Evolutionary conservation across 2,329 filamentous ascomycete species (phyloP), one percentile per base, ranked within the genome.

Genomic region (Drechmeria coniospora): DNA sequence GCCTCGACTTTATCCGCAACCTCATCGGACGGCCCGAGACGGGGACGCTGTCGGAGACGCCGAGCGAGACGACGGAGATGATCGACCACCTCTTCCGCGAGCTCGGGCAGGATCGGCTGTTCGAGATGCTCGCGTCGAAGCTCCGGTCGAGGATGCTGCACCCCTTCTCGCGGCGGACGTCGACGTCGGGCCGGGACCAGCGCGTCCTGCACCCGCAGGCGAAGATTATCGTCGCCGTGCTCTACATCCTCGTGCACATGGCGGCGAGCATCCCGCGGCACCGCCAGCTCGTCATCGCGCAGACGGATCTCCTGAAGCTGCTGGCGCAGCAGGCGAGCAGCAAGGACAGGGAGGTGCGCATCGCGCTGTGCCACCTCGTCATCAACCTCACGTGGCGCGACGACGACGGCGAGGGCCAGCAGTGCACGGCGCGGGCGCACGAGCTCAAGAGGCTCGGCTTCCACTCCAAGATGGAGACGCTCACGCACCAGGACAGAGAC

Each of bases 351-450:
- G 71, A 79, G 23, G 76, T 98, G 6, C 74, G 87, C 5, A 65
- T 75, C 13, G 76, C 77, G 25, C 72, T 90, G 40, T 83, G 82
- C 37, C 87, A 86, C 66, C 63, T 92, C 23, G 65, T 92, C 24
- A 79, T 76, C 47, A 94, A 94, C 47, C 65, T 98, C 23, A 79
- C 81, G 1, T 92, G 78, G 63, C 65, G 76, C 35, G 86, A 94
- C 35, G 77, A 87, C 41, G 63, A 68, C 6, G 63, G 54, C 17
- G 84, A 93, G 40, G 57, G 62, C 13, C 57, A 63, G 14, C 69
- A 68, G 8, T 81, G 78, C 35, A 60, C 66, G 17, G 65, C 75
- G 40, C 67, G 90, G 28, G 77, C 75, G 0, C 49, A 56, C 9
- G 74, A 79, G 45, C 60, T 98, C 24, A 68, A 72, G 46, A 68